Percentiles rank a stretch among this genome's conserved stretches.
Conservation (phyloP, 2,329 filamentous ascomycete genomes). For the Cercospora janseana region DNA sequence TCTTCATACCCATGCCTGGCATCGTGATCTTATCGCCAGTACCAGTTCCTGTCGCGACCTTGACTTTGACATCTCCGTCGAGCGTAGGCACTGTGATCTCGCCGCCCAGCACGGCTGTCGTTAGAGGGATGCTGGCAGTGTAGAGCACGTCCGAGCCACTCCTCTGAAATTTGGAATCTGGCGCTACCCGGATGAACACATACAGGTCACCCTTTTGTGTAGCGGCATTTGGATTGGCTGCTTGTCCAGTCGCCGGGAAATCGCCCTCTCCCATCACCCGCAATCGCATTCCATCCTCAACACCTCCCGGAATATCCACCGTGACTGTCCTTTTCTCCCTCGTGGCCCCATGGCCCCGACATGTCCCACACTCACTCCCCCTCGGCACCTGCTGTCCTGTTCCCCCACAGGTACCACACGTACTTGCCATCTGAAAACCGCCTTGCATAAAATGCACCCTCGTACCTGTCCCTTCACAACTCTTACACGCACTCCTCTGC, state of each 20-base stretch:
- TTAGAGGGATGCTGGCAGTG: slow-evolving; percentile 85
- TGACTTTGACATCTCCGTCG: slow-evolving; percentile 85
- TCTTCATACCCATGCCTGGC: slow-evolving; percentile 90
- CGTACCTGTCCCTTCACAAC: slow-evolving; percentile 82
- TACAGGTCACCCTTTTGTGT: slow-evolving; percentile 84
- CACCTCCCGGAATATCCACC: slow-evolving; percentile 89
- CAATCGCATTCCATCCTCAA: slow-evolving; percentile 94
- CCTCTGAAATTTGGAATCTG: slow-evolving; percentile 85
- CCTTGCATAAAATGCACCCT: slow-evolving; percentile 86
- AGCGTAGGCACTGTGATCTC: slow-evolving; percentile 87
- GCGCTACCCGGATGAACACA: slow-evolving; percentile 83
- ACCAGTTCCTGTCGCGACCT: slow-evolving; percentile 84
- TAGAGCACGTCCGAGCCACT: slow-evolving; percentile 88
- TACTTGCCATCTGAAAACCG: slow-evolving; percentile 93
- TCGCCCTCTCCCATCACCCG: slow-evolving; percentile 84
- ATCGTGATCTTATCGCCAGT: slow-evolving; percentile 91
- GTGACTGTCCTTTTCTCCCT: slow-evolving; percentile 79
- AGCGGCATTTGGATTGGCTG: slow-evolving; percentile 60
- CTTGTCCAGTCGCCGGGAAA: slow-evolving; percentile 71
- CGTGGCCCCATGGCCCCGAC: slow-evolving; percentile 78
- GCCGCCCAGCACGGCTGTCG: slow-evolving; percentile 87
- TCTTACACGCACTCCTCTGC: slow-evolving; percentile 69
- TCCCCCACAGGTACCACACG: slow-evolving; percentile 78
- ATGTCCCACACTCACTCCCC: slow-evolving; percentile 77
- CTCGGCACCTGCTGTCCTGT: slow-evolving; percentile 72